Evolutionary conservation across 1,284 basidiomycete genomes (phyloP).

Genomic region (Mrakiaceae sp.): DNA sequence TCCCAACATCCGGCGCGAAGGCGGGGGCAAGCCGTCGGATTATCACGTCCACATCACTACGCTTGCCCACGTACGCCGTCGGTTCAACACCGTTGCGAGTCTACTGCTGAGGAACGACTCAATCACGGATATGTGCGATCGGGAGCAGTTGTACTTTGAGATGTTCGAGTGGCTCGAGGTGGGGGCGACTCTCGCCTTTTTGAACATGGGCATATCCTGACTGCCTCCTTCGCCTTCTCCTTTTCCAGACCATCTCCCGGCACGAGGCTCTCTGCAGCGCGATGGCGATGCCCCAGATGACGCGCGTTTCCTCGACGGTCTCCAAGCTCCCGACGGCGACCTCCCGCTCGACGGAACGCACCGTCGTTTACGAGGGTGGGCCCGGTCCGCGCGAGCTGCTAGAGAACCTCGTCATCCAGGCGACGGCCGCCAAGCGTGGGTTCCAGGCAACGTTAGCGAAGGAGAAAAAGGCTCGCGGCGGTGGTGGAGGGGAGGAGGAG

Average conservation of each 20-base stretch:
- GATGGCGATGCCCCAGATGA: constrained; percentile 94
- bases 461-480: constrained; percentile 24
- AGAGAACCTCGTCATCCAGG: constrained; percentile 78
- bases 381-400: constrained; percentile 76
- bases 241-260: constrained; percentile 62
- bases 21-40: constrained; percentile 66
- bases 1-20: constrained; percentile 58
- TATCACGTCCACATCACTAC: constrained; percentile 79
- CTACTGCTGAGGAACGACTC: constrained; percentile 79
- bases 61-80: constrained; percentile 71
- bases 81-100: constrained; percentile 75
- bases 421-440: constrained; percentile 72
- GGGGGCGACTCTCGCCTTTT: constrained; percentile 19
- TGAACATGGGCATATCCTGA: neutral
- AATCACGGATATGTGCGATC: constrained; percentile 79
- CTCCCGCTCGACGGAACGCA: constrained; percentile 48
- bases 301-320: constrained; percentile 45
- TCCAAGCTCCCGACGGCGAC: constrained; percentile 29
- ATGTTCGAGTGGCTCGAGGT: constrained; percentile 84
- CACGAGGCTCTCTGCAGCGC: constrained; percentile 82
- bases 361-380: constrained; percentile 74
- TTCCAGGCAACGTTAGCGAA: constrained; percentile 49
- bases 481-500: constrained; percentile 30
- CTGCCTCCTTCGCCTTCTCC: neutral
- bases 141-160: constrained; percentile 73